A percentile compares a stretch with the other conserved stretches of the same genome.
Evolutionary conservation across 768 basidiomycete species (phyloP).

Genomic region (Dendrothele bispora): DNA sequence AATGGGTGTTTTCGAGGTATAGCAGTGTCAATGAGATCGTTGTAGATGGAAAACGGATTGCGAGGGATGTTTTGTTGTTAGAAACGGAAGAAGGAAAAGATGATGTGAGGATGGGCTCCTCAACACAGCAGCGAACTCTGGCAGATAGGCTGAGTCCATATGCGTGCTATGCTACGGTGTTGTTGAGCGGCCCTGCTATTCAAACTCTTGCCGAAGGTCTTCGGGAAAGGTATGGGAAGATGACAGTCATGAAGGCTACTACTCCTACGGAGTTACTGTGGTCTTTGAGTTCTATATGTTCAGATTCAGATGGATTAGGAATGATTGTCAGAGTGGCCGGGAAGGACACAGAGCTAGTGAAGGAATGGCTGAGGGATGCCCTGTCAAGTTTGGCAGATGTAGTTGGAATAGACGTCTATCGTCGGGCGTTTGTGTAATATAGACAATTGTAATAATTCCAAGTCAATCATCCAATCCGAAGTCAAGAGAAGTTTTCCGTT

Average conservation of each 20-base stretch:
- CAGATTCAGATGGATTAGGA: constrained; percentile 36
- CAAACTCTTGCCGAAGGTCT: constrained; percentile 49
- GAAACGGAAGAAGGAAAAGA: no score
- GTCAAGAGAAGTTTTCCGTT: background rate
- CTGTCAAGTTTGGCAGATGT: constrained; percentile 50
- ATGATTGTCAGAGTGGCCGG: constrained; percentile 75
- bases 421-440: constrained; percentile 54
- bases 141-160: constrained; percentile 73
- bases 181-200: constrained; percentile 73
- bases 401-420: constrained; percentile 65
- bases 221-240: constrained; percentile 44
- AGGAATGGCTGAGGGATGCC: constrained; percentile 61
- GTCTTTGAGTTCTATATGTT: constrained; percentile 65
- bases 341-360: constrained; percentile 73
- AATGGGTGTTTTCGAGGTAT: constrained; percentile 87
- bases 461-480: background rate
- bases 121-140: constrained; percentile 46
- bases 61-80: constrained; percentile 77
- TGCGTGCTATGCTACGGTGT: constrained; percentile 84
- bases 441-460: background rate
- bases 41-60: constrained; percentile 61
- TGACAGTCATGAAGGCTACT: constrained; percentile 63
- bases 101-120: constrained; percentile 13
- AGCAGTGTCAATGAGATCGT: constrained; percentile 84
- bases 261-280: constrained; percentile 71